These are phyloP conservation scores for Leishmania martiniquensis DNA, from an alignment of 208 protist species.

Conservation along the genomic window DNA sequence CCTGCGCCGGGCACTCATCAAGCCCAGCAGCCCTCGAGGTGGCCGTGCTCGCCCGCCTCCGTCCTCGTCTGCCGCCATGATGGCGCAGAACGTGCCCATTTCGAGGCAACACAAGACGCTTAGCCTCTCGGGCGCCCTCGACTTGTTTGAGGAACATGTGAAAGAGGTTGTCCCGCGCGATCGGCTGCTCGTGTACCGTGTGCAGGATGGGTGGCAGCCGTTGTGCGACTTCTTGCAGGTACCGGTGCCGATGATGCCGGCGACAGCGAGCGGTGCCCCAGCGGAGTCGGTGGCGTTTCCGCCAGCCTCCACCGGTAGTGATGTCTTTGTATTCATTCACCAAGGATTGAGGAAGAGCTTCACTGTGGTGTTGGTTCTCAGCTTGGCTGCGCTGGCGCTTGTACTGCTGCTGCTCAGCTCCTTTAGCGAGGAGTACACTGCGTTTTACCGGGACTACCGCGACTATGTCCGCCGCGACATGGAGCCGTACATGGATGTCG, in stretches of 20 bases:
- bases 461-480: conserved; percentile 42
- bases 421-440: conserved; percentile 29
- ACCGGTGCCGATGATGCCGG: conserved; percentile 35
- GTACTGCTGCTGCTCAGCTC: conserved; percentile 48
- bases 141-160: conserved; percentile 78
- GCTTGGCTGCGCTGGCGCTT: conserved; percentile 35
- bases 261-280: not conserved
- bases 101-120: conserved; percentile 30
- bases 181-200: conserved; percentile 77
- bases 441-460: conserved; percentile 38
- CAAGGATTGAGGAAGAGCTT: conserved; percentile 39
- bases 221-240: conserved; percentile 71
- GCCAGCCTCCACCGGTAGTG: conserved; percentile 34
- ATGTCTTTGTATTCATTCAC: conserved; percentile 47
- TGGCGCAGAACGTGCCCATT: conserved; percentile 35
- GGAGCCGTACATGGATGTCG: conserved; percentile 43
- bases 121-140: conserved; percentile 50
- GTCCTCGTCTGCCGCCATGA: conserved; percentile 14
- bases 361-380: conserved; percentile 31
- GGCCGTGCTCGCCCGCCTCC: conserved; percentile 10
- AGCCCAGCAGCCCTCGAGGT: conserved; percentile 11
- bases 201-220: conserved; percentile 78
- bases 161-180: conserved; percentile 71
- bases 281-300: conserved; percentile 60
- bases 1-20: conserved; percentile 35